phyloP scores from a whole-genome alignment of 2,329 filamentous ascomycete genomes.

The Clarireedia paspali region DNA sequence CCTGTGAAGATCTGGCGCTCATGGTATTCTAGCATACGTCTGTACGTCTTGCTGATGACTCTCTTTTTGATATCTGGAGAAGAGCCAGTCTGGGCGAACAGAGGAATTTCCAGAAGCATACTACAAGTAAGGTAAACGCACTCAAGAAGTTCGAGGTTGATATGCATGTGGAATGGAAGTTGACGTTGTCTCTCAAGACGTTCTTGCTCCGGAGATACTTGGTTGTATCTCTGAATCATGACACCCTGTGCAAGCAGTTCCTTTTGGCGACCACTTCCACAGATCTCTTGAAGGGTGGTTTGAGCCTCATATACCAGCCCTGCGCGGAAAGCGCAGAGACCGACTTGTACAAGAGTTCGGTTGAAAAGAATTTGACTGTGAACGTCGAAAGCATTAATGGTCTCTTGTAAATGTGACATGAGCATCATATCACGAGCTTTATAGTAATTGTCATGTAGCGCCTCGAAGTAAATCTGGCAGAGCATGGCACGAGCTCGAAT shows the following conservation, averaged over 20 bases:
- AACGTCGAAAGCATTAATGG: constrained; percentile 92
- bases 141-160: constrained; percentile 96
- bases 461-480: constrained; percentile 97
- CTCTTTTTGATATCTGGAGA: constrained; percentile 96
- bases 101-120: constrained; percentile 97
- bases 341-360: constrained; percentile 93
- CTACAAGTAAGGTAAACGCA: constrained; percentile 98
- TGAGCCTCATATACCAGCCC: constrained; percentile 96
- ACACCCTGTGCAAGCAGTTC: constrained; percentile 96
- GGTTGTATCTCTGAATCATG: constrained; percentile 94
- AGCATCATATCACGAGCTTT: constrained; percentile 97
- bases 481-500: constrained; percentile 95
- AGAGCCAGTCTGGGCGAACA: constrained; percentile 92
- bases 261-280: constrained; percentile 94
- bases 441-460: constrained; percentile 96
- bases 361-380: constrained; percentile 98
- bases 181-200: constrained; percentile 94
- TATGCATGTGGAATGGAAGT: constrained; percentile 99
- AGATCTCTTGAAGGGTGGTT: constrained; percentile 96
- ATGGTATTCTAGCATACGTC: constrained; percentile 98
- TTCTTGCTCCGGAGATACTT: constrained; percentile 96
- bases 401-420: constrained; percentile 98
- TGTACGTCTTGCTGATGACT: constrained; percentile 98
- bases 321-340: constrained; percentile 94
- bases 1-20: constrained; percentile 99